Percentiles rank a stretch among this genome's conserved stretches.
Conservation (phyloP, 129 eudicot genomes). For the Flaveria robusta region DNA sequence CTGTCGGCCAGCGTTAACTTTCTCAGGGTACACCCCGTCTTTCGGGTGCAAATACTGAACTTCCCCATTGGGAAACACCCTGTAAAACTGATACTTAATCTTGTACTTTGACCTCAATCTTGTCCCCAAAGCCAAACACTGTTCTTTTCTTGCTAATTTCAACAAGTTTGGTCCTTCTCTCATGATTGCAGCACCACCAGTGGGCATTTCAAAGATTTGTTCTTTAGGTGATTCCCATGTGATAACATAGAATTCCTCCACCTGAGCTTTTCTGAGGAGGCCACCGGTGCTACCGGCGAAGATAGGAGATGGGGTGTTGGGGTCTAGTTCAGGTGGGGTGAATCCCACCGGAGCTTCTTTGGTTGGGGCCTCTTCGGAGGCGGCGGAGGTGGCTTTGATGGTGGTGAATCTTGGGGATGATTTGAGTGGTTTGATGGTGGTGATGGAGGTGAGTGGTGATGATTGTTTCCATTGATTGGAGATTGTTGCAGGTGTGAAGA, state of each 20-base stretch:
- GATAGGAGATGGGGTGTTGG: constrained; percentile 90
- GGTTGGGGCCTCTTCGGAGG: constrained; percentile 29
- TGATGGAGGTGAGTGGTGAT: constrained; percentile 38
- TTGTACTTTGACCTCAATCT: constrained; percentile 87
- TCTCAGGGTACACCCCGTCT: constrained; percentile 95
- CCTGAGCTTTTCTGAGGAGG: constrained; percentile 81
- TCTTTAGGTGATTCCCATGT: constrained; percentile 96
- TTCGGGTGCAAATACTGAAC: constrained; percentile 95
- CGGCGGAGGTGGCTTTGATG: constrained; percentile 42
- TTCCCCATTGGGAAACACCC: constrained; percentile 91
- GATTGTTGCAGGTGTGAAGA: constrained; percentile 66
- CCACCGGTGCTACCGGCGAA: constrained; percentile 98
- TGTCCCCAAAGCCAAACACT: constrained; percentile 89
- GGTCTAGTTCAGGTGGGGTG: constrained; percentile 92
- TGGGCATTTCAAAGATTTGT: constrained; percentile 94
- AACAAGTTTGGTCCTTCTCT: constrained; percentile 85
- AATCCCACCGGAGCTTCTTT: constrained; percentile 69
- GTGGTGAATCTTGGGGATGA: constrained; percentile 33
- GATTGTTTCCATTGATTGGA: constrained; percentile 57
- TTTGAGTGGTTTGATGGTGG: constrained; percentile 43
- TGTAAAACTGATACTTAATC: constrained; percentile 82
- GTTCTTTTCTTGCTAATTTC: constrained; percentile 86
- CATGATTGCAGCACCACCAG: constrained; percentile 96
- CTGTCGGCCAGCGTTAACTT: constrained; percentile 77
- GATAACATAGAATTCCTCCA: constrained; percentile 86